Base-by-base conservation (phyloP, 2,329 filamentous ascomycete genomes). In the Pseudocercospora vitis region DNA sequence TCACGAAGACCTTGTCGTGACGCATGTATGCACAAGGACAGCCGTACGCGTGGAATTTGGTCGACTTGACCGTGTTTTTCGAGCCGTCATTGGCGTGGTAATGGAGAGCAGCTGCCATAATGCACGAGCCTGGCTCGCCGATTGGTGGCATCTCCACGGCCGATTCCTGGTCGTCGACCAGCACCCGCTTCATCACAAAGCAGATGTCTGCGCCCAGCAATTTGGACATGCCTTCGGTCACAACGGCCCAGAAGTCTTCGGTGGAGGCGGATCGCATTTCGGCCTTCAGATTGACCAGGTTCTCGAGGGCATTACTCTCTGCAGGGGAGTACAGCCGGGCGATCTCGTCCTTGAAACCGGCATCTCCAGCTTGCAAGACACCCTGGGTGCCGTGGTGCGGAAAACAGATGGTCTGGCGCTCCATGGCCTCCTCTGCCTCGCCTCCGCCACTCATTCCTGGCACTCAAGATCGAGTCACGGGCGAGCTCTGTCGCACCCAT, bases 11-110 rank as follows among this genome's bases (percentile, higher is more conserved):
- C 67, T 87, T 86, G 71, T 87, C 84, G 66, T 88, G 81, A 60
- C 81, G 82, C 85, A 88, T 87, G 65, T 86, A 80, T 29, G 80
- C 79, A 68, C 85, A 85, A 3, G 85, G 84, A 58, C 83, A 82
- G 19, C 78, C 81, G 61, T 84, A 85, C 31, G 83, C 80, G 61
- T 83, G 78, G 68, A 85, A 86, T 59, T 82, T 81, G 71, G 82
- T 81, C 62, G 86, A 79, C 57, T 78, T 78, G 61, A 82, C 73
- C 47, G 83, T 76, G 19, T 77, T 73, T 77, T 75, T 48, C 72
- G 73, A 50, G 77, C 76, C 46, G 75, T 73, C 83, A 61, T 84
- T 80, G 63, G 85, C 82, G 47, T 63, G 63, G 70, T 84, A 81
- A 66, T 87, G 87, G 59, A 86, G 82, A 11, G 81, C 85, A 7